Conservation (phyloP, 1,284 basidiomycete species). For the Irpex lacteus region DNA sequence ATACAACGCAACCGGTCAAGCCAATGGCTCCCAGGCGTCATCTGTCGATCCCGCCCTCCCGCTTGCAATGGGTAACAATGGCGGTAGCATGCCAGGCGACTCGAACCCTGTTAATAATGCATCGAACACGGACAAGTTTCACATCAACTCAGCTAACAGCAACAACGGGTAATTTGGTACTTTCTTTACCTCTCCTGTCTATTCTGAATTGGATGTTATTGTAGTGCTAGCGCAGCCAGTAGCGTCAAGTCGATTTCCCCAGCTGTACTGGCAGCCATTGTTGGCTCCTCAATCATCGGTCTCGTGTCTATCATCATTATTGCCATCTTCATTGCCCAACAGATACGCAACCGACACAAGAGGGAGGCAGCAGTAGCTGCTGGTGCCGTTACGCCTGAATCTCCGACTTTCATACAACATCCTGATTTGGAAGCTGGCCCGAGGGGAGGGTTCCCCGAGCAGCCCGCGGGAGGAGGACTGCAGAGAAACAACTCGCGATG, state of each 20-base stretch:
- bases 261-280: slow-evolving; percentile 28
- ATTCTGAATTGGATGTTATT: background rate
- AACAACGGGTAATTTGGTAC: slow-evolving; percentile 12
- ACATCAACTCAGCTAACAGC: slow-evolving; percentile 11
- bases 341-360: slow-evolving; percentile 11
- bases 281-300: slow-evolving; percentile 28
- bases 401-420: slow-evolving; percentile 36
- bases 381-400: slow-evolving; percentile 19
- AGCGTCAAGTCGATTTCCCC: slow-evolving; percentile 13
- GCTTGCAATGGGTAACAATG: background rate
- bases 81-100: background rate
- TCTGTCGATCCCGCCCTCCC: background rate
- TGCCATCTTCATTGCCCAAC: slow-evolving; percentile 29
- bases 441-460: slow-evolving; percentile 17
- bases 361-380: background rate
- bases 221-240: background rate
- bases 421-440: slow-evolving; percentile 30
- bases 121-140: background rate
- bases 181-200: background rate
- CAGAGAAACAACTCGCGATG: slow-evolving; percentile 10
- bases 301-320: slow-evolving; percentile 30
- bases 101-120: slow-evolving; percentile 6
- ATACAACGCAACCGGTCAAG: slow-evolving; percentile 7
- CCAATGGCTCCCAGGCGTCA: background rate
- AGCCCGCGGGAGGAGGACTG: background rate